Conservation (phyloP, 208 protist genomes). For the Trypanosoma brucei region DNA sequence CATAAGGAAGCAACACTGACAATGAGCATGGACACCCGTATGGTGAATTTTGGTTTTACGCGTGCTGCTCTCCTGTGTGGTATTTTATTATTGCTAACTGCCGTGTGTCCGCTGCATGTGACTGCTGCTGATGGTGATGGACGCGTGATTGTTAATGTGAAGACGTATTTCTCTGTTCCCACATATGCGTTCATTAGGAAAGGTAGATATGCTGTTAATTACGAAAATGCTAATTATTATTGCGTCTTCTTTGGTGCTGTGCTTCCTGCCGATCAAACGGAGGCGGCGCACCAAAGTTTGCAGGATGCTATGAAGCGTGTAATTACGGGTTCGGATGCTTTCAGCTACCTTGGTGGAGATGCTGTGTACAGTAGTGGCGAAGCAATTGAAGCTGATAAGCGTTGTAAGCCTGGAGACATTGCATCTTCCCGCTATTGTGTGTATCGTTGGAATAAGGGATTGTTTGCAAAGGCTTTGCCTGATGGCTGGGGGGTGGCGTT, state of each 20-base stretch:
- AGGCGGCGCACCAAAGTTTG: background rate
- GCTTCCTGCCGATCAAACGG: background rate
- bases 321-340: background rate
- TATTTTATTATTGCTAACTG: too few relatives aligned
- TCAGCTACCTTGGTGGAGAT: conserved; percentile 1
- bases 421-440: background rate
- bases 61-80: too few relatives aligned
- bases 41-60: too few relatives aligned
- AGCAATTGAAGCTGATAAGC: background rate
- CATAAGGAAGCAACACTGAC: too few relatives aligned
- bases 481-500: background rate
- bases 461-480: background rate
- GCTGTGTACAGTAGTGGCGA: background rate
- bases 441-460: conserved; percentile 6
- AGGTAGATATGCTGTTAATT: background rate
- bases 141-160: too few relatives aligned
- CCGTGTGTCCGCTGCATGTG: too few relatives aligned
- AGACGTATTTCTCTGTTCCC: too few relatives aligned
- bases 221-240: background rate
- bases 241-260: background rate
- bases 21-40: too few relatives aligned
- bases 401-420: background rate
- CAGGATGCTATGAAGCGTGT: background rate
- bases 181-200: background rate
- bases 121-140: too few relatives aligned